Base-by-base conservation (phyloP, 2,329 filamentous ascomycete genomes). In the Thelonectria discophora region DNA sequence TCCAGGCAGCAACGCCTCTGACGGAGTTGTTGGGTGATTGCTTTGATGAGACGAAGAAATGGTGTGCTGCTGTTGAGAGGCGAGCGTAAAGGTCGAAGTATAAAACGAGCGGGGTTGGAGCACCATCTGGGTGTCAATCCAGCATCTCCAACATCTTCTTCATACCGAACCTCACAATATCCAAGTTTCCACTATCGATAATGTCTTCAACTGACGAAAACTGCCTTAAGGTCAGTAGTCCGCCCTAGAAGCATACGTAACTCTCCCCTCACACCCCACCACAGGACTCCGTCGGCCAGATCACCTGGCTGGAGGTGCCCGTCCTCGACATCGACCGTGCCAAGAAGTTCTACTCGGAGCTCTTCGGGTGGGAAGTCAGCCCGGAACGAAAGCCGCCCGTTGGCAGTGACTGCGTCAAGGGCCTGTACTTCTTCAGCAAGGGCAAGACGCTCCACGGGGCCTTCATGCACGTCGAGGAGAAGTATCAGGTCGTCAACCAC, bases 251-350 rank as follows among this genome's bases (percentile, higher is more conserved):
- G 46, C 11, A 18, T 55, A 30, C 27, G 20, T 20, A 13, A 10
- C 49, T 4, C 17, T 37, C 24, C 17, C 49, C 50, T 54, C 43
- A 65, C 48, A 50, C 43, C 5, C 37, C 13, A 27, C 21, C 4
- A 13, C 55, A 70, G 69, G 65, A 72, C 61, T 49, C 57, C 43
- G 59, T 71, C 43, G 77, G 76, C 60, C 71, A 78, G 51, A 73
- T 78, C 49, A 76, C 72, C 67, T 80, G 77, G 76, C 73, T 77
- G 47, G 75, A 80, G 56, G 66, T 80, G 13, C 77, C 78, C n/a
- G 74, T 76, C 52, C 68, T 63, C 27, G 71, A 78, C 63, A 58
- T 77, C 13, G 48, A 62, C 30, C 72, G 78, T 30, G 78, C 75
- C 55, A 71, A 73, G 46, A 72, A 70, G 42, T 79, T 81, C 69